Evolutionary conservation across 805 yeast species (phyloP).

Genomic region (Teunomyces cretensis): DNA sequence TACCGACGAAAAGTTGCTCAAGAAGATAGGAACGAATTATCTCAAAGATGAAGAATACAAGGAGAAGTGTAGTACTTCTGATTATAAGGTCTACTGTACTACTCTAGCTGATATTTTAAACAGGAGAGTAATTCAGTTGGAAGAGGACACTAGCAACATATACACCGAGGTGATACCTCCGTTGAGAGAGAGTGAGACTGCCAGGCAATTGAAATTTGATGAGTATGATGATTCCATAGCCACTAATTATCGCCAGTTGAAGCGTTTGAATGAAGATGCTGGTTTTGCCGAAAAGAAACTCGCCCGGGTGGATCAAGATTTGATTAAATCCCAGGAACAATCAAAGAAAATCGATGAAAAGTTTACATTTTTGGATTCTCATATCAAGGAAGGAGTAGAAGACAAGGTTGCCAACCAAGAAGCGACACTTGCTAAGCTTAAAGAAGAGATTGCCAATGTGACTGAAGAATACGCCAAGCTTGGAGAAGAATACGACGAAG

Average conservation of each 20-base stretch:
- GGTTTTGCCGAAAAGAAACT: conserved; percentile 30
- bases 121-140: conserved; percentile 20
- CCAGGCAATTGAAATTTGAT: conserved; percentile 33
- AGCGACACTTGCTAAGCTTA: conserved; percentile 19
- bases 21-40: conserved; percentile 18
- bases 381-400: conserved; percentile 5
- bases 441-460: conserved; percentile 26
- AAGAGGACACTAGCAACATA: conserved; percentile 14
- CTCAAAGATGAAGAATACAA: conserved; percentile 2
- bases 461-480: conserved; percentile 24
- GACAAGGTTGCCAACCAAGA: conserved; percentile 17
- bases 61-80: conserved; percentile 9
- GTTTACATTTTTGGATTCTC: conserved; percentile 5
- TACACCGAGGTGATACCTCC: conserved; percentile 18
- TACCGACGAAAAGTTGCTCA: conserved; percentile 25
- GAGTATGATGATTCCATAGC: conserved; percentile 34
- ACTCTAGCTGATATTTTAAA: conserved; percentile 28
- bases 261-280: conserved; percentile 38
- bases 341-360: conserved; percentile 13
- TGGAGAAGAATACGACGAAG: conserved; percentile 26
- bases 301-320: conserved; percentile 31
- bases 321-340: conserved; percentile 17
- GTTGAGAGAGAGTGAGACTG: conserved; percentile 25
- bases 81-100: conserved; percentile 28
- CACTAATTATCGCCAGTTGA: conserved; percentile 28